Conservation (phyloP, 495 filamentous ascomycete genomes). For the Pyrenula massariospora region DNA sequence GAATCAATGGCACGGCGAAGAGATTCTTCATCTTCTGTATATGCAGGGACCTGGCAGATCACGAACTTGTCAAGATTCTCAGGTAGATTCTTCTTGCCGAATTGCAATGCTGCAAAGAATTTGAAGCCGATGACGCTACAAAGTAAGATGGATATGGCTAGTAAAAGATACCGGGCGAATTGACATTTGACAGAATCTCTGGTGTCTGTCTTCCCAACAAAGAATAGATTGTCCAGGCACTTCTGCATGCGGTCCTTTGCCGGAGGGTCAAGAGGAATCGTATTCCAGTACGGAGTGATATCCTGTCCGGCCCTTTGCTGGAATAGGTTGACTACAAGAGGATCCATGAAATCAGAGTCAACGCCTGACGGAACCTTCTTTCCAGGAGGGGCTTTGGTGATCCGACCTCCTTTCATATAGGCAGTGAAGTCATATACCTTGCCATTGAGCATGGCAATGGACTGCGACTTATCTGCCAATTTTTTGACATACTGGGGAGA, state of each 20-base stretch:
- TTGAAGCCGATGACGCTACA: constrained; percentile 82
- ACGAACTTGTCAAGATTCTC: constrained; percentile 98
- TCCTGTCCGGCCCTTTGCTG: constrained; percentile 63
- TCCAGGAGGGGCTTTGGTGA: constrained; percentile 41
- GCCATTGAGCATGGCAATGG: constrained; percentile 68
- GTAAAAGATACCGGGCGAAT: constrained; percentile 83
- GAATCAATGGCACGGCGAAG: constrained; percentile 95
- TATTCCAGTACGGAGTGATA: constrained; percentile 72
- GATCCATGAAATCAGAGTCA: constrained; percentile 73
- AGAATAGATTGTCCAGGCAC: constrained; percentile 93
- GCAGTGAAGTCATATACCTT: constrained; percentile 85
- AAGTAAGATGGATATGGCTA: constrained; percentile 79
- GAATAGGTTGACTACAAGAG: constrained; percentile 64
- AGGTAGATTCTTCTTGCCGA: constrained; percentile 77
- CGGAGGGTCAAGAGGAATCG: constrained; percentile 40
- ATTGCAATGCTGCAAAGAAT: constrained; percentile 92
- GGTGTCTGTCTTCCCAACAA: constrained; percentile 84
- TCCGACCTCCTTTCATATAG: constrained; percentile 69
- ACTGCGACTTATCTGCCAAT: constrained; percentile 48
- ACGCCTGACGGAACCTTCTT: constrained; percentile 32
- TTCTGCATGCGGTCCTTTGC: constrained; percentile 58
- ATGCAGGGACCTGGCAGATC: constrained; percentile 94
- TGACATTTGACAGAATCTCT: constrained; percentile 75
- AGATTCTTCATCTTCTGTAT: constrained; percentile 97
- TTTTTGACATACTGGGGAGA: constrained; percentile 63